Conservation (phyloP, 2,329 filamentous ascomycete genomes). For the Sporothrix curviconia region DNA sequence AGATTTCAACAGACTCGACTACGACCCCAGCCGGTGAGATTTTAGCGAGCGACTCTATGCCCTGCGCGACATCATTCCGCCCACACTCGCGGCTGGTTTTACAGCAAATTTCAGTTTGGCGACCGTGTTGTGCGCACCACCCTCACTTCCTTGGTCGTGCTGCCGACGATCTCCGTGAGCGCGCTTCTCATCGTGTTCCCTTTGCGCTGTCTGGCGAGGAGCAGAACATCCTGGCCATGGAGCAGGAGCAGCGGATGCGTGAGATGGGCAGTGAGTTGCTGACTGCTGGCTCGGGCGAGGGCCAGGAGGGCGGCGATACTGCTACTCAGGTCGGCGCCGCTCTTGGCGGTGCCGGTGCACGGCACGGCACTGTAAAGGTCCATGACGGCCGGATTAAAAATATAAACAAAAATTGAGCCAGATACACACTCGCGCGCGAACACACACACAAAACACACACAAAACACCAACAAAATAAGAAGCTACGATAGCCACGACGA, state of each 20-base stretch:
- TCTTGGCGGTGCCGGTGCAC: constrained; percentile 36
- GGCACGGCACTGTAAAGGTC: constrained; percentile 44
- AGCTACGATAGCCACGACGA: background rate
- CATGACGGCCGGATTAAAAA: background rate
- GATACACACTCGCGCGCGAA: too few relatives aligned
- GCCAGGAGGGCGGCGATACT: constrained; percentile 31
- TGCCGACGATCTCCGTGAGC: constrained; percentile 79
- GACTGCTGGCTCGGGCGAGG: constrained; percentile 37
- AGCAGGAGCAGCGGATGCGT: constrained; percentile 94
- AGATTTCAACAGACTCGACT: constrained; percentile 76
- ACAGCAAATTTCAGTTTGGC: constrained; percentile 50
- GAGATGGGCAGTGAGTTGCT: constrained; percentile 74
- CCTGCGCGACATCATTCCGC: constrained; percentile 69
- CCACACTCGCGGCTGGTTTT: constrained; percentile 62
- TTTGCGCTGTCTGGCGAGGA: constrained; percentile 93
- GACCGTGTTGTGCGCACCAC: constrained; percentile 53
- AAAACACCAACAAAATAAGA: background rate
- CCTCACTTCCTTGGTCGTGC: constrained; percentile 71
- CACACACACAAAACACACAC: background rate
- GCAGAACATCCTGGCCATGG: constrained; percentile 95
- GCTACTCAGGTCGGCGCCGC: constrained; percentile 45
- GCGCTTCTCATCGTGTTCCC: constrained; percentile 82
- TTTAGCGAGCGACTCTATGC: constrained; percentile 65
- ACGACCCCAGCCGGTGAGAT: constrained; percentile 51
- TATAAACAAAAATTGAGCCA: background rate